Base-by-base conservation (phyloP, 805 yeast species). In the Peterozyma toletana region DNA sequence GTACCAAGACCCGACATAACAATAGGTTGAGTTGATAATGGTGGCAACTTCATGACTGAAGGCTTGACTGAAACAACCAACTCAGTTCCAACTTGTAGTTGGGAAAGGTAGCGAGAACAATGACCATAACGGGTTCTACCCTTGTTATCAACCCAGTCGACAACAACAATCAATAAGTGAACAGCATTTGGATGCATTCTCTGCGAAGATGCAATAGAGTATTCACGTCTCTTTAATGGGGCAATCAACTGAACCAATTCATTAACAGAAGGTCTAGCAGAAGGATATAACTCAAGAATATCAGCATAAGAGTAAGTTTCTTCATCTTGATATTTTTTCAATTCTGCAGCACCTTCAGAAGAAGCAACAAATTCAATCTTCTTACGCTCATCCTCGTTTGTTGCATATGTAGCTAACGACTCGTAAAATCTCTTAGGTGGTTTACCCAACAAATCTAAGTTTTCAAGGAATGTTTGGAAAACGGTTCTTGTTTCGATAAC, bases 1-100 rank as follows among this genome's bases (percentile, higher is more conserved):
- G 98, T 91, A 67, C 98, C 98, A 53, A 91, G 74, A 55, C 98
- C 98, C 54, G 96, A 83, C 98, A 91, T 91, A 51, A 91, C 82
- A 54, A 91, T 83, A 17, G 98, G 97, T 60, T 87, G 91, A 39
- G 80, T 78, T 9, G 96, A 76, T 50, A 78, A 72, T 55, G 90
- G 85, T 48, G 98, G 98, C 50, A 91, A 71, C 67, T 90, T 91
- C 97, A 91, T 90, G 38, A 91, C 96, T 9, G 96, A 88, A 30
- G 97, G 96, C 68, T 91, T 91, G 46, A 91, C 97, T 49, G 93
- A 81, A 29, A 91, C 98, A 43, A 88, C 95, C 46, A 91, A 73
- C 60, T 89, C 96, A 40, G 83, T 73, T 36, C 96, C 97, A 48
- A 85, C 73, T 9, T 67, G 53, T 57, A 91, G 77, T 50, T 87